Percentiles rank a stretch among this genome's conserved stretches.
Evolutionary conservation across 139 green algal genomes (phyloP).

Genomic region (Microglena sp.): DNA sequence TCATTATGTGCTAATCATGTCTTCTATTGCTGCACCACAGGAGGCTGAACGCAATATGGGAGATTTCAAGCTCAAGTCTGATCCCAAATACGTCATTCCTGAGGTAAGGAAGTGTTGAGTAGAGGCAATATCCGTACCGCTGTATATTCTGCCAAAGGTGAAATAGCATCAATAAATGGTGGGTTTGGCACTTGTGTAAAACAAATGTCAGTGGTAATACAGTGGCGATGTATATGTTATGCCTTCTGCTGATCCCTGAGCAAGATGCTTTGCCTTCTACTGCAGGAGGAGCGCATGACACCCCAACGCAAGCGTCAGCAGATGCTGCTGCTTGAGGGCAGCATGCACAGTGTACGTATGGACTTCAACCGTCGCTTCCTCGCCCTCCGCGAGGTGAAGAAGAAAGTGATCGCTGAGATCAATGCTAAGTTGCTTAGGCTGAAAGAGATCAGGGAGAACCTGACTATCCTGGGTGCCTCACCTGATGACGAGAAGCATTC

Average conservation of each 20-base stretch:
- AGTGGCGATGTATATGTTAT: too few relatives aligned
- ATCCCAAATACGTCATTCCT: conserved; percentile 55
- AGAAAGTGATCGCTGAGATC: conserved; percentile 16
- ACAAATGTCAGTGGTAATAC: too few relatives aligned
- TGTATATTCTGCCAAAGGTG: too few relatives aligned
- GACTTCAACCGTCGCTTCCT: conserved; percentile 62
- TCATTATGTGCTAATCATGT: too few relatives aligned
- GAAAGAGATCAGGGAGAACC: conserved; percentile 6
- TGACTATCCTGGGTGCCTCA: too few relatives aligned
- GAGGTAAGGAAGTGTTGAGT: conserved; percentile 29
- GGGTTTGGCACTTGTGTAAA: too few relatives aligned
- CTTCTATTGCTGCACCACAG: conserved; percentile 35
- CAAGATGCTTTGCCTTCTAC: too few relatives aligned
- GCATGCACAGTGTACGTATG: conserved; percentile 35
- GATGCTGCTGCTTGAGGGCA: conserved; percentile 56
- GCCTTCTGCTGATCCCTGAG: too few relatives aligned
- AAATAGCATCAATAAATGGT: too few relatives aligned
- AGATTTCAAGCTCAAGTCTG: conserved; percentile 77
- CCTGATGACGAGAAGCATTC: too few relatives aligned
- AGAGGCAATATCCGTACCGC: too few relatives aligned
- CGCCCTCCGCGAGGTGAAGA: conserved; percentile 50
- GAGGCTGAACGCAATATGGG: conserved; percentile 55
- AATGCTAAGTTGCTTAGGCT: conserved; percentile 17
- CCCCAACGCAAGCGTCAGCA: conserved; percentile 48
- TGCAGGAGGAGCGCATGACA: conserved; percentile 56